Conservation (phyloP, 495 filamentous ascomycete species). For the Venustampulla echinocandica region DNA sequence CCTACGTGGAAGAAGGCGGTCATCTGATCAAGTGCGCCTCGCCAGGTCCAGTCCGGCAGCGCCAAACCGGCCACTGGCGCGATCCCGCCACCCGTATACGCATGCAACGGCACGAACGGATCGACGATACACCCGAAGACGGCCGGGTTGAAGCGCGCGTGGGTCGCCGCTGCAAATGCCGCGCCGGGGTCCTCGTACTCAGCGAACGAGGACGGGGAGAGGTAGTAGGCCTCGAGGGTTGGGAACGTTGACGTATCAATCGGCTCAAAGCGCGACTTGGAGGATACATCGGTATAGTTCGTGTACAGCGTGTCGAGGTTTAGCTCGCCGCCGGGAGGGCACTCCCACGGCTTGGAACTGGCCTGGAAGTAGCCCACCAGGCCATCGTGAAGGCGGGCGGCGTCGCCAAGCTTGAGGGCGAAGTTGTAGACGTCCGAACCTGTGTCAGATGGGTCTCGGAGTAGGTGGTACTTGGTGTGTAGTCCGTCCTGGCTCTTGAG, state of each 20-base stretch:
- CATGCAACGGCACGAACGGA: conserved; percentile 36
- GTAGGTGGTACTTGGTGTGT: background rate
- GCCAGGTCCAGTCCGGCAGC: conserved; percentile 36
- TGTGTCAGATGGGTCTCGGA: background rate
- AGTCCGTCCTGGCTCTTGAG: conserved; percentile 1
- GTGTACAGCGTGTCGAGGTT: conserved; percentile 28
- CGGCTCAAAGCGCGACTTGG: background rate
- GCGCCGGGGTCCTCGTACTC: background rate
- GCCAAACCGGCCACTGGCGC: conserved; percentile 28
- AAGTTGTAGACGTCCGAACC: conserved; percentile 26
- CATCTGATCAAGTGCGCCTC: conserved; percentile 34
- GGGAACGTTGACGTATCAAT: conserved; percentile 20
- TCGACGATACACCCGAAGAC: conserved; percentile 33
- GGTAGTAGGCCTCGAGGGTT: conserved; percentile 20
- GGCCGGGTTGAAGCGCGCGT: conserved; percentile 7
- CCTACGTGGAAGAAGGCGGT: conserved; percentile 40
- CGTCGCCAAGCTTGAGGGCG: conserved; percentile 34
- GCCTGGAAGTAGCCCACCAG: conserved; percentile 36
- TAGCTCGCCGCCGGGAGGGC: conserved; percentile 18
- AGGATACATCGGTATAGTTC: conserved; percentile 15
- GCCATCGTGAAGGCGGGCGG: conserved; percentile 30
- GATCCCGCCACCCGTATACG: conserved; percentile 29
- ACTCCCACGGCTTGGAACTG: no score
- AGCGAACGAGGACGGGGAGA: background rate
- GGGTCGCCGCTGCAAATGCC: background rate